Percentiles rank a stretch among this genome's conserved stretches.
Conservation (phyloP, 176 grass and related monocot genomes). For the Musa beccarii region DNA sequence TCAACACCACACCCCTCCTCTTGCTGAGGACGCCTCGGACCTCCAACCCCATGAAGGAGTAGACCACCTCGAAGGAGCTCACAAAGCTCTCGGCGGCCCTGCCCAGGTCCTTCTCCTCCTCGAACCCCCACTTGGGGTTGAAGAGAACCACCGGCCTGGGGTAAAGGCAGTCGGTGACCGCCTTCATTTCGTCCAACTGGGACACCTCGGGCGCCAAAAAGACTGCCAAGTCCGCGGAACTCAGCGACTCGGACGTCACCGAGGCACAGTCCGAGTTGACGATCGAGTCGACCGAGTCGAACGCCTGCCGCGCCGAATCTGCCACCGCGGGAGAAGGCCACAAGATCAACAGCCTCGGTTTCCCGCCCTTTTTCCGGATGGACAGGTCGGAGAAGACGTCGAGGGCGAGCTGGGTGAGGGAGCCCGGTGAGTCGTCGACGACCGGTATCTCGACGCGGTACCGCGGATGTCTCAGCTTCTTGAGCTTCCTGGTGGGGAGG, state of each 20-base stretch:
- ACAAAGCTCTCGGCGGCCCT: constrained; percentile 32
- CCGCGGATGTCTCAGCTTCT: constrained; percentile 52
- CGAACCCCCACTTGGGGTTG: constrained; percentile 86
- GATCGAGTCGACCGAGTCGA: constrained; percentile 15
- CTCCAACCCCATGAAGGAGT: constrained; percentile 93
- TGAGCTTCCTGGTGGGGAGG: constrained; percentile 44
- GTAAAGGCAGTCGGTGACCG: constrained; percentile 25
- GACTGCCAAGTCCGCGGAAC: constrained; percentile 45
- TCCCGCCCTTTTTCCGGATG: constrained; percentile 31
- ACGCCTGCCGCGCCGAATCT: constrained; percentile 27
- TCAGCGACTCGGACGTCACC: constrained; percentile 20
- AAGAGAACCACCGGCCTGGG: constrained; percentile 64
- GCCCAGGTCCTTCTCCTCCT: constrained; percentile 47
- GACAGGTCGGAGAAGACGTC: constrained; percentile 50
- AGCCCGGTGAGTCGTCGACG: constrained; percentile 60
- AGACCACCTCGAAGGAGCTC: constrained; percentile 66
- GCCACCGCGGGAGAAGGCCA: constrained; percentile 39
- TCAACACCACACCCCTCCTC: constrained; percentile 61
- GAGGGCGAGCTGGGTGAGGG: constrained; percentile 45
- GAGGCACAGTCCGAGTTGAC: constrained; percentile 40
- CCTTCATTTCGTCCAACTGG: constrained; percentile 49
- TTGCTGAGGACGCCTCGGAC: constrained; percentile 64
- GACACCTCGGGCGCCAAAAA: constrained; percentile 29
- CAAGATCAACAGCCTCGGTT: constrained; percentile 39
- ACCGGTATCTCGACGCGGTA: constrained; percentile 83